Base-by-base conservation (phyloP, 805 yeast genomes). In the Priceomyces carsonii region DNA sequence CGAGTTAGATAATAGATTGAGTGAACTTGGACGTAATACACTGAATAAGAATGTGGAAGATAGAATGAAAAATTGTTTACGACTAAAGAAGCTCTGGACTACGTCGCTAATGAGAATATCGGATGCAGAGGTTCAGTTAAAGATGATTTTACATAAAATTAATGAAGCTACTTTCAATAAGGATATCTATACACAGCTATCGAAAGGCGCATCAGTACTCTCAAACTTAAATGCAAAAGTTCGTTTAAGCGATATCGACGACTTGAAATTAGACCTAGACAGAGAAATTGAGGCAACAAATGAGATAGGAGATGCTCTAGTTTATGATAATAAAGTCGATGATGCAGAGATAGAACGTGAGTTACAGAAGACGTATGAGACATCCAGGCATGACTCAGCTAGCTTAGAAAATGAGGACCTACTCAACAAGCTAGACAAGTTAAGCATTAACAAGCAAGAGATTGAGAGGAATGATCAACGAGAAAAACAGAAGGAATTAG, bases 131-230 rank as follows among this genome's bases (percentile, higher is more conserved):
- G 32, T 35, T 12, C 59, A 63, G 28, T 43, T 68, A 22, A 36
- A 36, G 1, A 28, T 40, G 10, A 45, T 66, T 2, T 33, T 65
- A 20, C 32, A 43, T 17, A 63, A 63, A 41, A 64, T 68, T 12
- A 55, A 66, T 41, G 67, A 68, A 10, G 63, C 71, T 2, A 49
- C 48, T 18, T 36, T 54, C 12, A 66, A 66, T 38, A 38, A 45
- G 1, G 41, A 44, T 13, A 36, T 63, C 4, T 50, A 47, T 32
- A 42, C 49, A 12, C 56, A 61, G 10, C 45, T 67, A 36, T 41
- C 46, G 13, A 42, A 50, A 5, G 55, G 69, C 10, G 37, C 60
- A 3, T 34, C 38, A 3, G 50, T 53, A 5, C 54, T 68, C 39
- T 39, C 51, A 12, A 41, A 44, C 14, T 43, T 66, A 41, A 67